A percentile compares a stretch with the other conserved stretches of the same genome.
Conservation (phyloP, 1,284 basidiomycete genomes). For the Irpex lacteus region DNA sequence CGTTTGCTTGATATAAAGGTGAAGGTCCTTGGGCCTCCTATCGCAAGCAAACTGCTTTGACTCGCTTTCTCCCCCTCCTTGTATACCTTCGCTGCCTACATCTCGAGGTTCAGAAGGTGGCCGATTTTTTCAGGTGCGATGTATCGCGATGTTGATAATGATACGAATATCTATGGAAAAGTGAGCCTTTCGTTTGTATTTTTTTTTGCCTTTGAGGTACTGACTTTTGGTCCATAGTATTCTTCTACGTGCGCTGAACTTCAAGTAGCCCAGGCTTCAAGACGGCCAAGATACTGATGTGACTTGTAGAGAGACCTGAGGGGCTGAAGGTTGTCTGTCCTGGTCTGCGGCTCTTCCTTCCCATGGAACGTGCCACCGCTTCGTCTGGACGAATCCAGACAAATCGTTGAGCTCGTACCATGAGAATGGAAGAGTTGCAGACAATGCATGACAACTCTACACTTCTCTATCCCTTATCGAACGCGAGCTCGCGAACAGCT, state of each 20-base stretch:
- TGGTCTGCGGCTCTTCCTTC: constrained; percentile 29
- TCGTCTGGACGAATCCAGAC: constrained; percentile 17
- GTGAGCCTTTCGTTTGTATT: not conserved
- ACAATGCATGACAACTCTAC: constrained; percentile 9
- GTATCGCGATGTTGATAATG: not conserved
- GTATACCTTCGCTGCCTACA: not conserved
- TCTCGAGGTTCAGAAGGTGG: not conserved
- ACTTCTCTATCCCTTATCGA: not conserved
- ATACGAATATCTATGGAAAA: not conserved
- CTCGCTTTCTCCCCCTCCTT: not conserved
- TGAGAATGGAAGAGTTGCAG: constrained; percentile 38
- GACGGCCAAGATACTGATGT: not conserved
- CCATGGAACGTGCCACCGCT: constrained; percentile 27
- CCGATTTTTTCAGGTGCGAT: not conserved
- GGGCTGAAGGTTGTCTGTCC: not conserved
- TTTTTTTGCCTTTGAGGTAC: not conserved
- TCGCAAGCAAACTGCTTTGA: not conserved
- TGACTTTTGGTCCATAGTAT: not conserved
- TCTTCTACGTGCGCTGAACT: not conserved
- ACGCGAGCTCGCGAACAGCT: not conserved
- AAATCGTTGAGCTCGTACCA: constrained; percentile 31
- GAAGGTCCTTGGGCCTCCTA: not conserved
- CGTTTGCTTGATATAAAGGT: not conserved
- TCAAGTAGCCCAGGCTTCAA: not conserved
- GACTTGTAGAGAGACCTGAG: not conserved